Percentiles rank a stretch among this genome's conserved stretches.
Evolutionary conservation across 495 filamentous ascomycete genomes (phyloP).

Genomic region (Penicillium antarcticum): DNA sequence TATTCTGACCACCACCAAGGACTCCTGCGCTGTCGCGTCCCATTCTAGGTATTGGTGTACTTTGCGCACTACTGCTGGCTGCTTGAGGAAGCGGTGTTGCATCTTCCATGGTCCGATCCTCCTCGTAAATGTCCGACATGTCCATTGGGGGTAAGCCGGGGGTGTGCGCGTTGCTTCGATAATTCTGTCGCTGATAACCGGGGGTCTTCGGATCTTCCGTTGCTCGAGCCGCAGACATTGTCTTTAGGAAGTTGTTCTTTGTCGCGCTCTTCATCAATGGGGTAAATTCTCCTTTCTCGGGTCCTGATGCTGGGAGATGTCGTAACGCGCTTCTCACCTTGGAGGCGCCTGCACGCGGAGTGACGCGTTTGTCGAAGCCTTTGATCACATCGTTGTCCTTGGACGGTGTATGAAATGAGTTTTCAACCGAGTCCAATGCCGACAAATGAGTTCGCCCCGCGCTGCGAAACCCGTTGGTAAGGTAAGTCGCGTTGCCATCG

Average conservation of each 20-base stretch:
- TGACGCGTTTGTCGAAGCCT: conserved; percentile 64
- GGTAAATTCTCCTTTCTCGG: conserved; percentile 79
- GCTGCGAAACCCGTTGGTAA: conserved; percentile 56
- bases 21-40: conserved; percentile 58
- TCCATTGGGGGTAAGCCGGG: conserved; percentile 58
- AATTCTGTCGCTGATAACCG: conserved; percentile 57
- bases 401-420: conserved; percentile 81
- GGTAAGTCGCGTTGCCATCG: conserved; percentile 72
- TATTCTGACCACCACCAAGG: conserved; percentile 71
- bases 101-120: conserved; percentile 55
- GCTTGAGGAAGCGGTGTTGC: conserved; percentile 66
- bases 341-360: conserved; percentile 59
- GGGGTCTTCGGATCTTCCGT: conserved; percentile 65
- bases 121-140: conserved; percentile 66
- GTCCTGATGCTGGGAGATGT: conserved; percentile 57
- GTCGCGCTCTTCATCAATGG: conserved; percentile 89
- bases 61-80: conserved; percentile 71
- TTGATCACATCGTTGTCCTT: conserved; percentile 72
- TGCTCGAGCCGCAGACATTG: conserved; percentile 48
- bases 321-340: conserved; percentile 53
- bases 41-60: conserved; percentile 72
- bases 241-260: conserved; percentile 67
- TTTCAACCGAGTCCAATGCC: conserved; percentile 76
- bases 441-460: conserved; percentile 46
- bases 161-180: conserved; percentile 59